Base-by-base conservation (phyloP, 495 filamentous ascomycete species). In the Penicillium ucsense region DNA sequence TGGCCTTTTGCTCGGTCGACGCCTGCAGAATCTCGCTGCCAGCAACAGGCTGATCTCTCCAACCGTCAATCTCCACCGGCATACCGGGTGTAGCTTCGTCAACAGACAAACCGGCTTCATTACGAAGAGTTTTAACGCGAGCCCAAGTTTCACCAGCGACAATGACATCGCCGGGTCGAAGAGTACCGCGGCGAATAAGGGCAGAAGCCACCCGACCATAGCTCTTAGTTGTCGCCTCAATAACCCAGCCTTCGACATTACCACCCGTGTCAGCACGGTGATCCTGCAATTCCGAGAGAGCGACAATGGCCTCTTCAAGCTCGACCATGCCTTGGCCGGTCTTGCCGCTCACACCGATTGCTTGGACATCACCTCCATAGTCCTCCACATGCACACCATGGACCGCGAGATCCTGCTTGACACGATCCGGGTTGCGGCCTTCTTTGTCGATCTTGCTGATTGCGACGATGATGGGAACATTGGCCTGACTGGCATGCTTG, bases 371-470 rank as follows among this genome's bases (percentile, higher is more conserved):
- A 47, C 94, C 94, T 34, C 94, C 94, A 56, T 81, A 91, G 57
- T 97, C 92, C 63, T 99, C 94, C 32, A 97, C 82, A 56, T 96
- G 86, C 20, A 99, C 77, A 11, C 86, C 86, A 52, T 94, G 77
- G n/a, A 78, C 70, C 6, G 86, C 79, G 30, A 99, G 80, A 62
- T 97, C 94, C 46, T 81, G 74, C 64, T 95, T 96, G 47, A 96
- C 90, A 27, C 76, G 76, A 36, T 96, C 84, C 9, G 84, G 63
- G 51, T 89, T 80, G 12, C 85, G 78, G 35, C 83, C 81, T 50
- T 84, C 81, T 65, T 91, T 95, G 64, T 99, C 94, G 40, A 94
- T 79, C 64, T 99, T 99, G 71, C 89, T 99, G 66, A 95, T 88
- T n/a, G 94, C 94, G 11, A 97, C 94, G 46, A 97, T 94, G 42